These are phyloP conservation scores for Apium graveolens DNA, from an alignment of 129 eudicot genomes.

Conservation along the genomic window DNA sequence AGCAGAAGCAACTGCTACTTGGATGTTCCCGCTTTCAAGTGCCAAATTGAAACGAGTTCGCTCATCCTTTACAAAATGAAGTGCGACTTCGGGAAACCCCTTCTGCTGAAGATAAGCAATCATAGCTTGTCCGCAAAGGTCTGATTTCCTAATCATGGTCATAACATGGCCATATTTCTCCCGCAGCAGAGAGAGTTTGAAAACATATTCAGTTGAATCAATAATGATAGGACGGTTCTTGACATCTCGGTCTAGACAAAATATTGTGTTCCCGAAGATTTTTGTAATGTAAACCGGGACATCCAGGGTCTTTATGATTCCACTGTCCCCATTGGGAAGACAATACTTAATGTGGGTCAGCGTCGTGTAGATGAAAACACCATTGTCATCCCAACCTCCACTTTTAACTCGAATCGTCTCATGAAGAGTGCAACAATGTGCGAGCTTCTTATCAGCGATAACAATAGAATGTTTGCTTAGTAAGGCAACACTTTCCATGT, in stretches of 20 bases:
- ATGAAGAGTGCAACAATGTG: slow-evolving; percentile 18
- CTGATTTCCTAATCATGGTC: slow-evolving; percentile 20
- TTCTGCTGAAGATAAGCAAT: slow-evolving; percentile 22
- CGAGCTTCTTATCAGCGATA: slow-evolving; percentile 17
- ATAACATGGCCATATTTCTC: slow-evolving; percentile 17
- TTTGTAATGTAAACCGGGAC: slow-evolving; percentile 21
- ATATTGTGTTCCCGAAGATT: slow-evolving; percentile 15
- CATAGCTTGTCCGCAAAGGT: slow-evolving; percentile 21
- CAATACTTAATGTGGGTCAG: slow-evolving; percentile 20
- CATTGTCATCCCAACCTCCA: slow-evolving; percentile 23
- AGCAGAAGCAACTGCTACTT: slow-evolving; percentile 19
- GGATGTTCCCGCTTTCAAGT: slow-evolving; percentile 18
- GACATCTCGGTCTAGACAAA: slow-evolving; percentile 20
- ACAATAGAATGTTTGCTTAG: slow-evolving; percentile 17
- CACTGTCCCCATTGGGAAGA: slow-evolving; percentile 19
- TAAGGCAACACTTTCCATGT: slow-evolving; percentile 18
- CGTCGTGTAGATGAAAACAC: slow-evolving; percentile 16
- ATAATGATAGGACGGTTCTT: slow-evolving; percentile 13
- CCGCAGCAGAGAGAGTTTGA: slow-evolving; percentile 14
- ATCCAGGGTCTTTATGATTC: slow-evolving; percentile 16
- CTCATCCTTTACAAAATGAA: slow-evolving; percentile 20
- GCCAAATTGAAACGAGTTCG: slow-evolving; percentile 21
- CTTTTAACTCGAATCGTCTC: slow-evolving; percentile 19
- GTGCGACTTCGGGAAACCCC: slow-evolving; percentile 20
- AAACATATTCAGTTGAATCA: slow-evolving; percentile 17